Evolutionary conservation across 192 early-diverging fungal genomes (phyloP), one percentile per base, ranked within the genome.

Genomic region (Coemansia sp.): DNA sequence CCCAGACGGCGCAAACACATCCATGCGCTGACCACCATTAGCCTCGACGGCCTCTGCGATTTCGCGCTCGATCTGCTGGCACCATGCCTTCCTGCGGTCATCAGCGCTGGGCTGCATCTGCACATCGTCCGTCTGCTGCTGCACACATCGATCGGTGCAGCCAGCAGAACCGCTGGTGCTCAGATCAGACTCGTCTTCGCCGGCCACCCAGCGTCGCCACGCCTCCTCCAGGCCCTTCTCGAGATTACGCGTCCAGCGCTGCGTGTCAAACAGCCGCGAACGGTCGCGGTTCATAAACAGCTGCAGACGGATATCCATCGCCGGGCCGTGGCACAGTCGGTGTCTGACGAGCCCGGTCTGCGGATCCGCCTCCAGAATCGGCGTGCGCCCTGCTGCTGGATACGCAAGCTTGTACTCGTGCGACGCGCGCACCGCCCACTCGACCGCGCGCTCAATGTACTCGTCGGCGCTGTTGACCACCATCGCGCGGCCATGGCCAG

Each of bases 241-340:
- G 45, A 97, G 71, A 63, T 91, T 90, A 31, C 89, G 75, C 2
- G 94, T 94, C 93, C 92, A 95, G 14, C 89, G 83, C 31, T 75
- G 72, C 28, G 95, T 97, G 74, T 97, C 93, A 83, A 95, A 97
- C 34, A 97, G 73, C 5, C 88, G 84, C 42, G 87, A 90, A n/a
- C 56, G 66, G 48, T 97, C 95, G 32, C 94, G 86, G 29, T 73
- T 85, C 68, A 94, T 69, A 75, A 92, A 97, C 28, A 97, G 72
- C 49, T 80, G 70, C 38, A 73, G 71, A 16, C 91, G 85, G 40
- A 91, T 59, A n/a, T 89, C 85, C 73, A 90, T 88, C 51, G 87
- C 73, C 22, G 79, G 71, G 0, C 83, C 78, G 25, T 60, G 48
- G 59, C 78, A 71, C 38, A 84, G 45, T 7, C 71, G 68, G 34